Conservation (phyloP, 2,329 filamentous ascomycete genomes). For the Fusarium praegraminearum region DNA sequence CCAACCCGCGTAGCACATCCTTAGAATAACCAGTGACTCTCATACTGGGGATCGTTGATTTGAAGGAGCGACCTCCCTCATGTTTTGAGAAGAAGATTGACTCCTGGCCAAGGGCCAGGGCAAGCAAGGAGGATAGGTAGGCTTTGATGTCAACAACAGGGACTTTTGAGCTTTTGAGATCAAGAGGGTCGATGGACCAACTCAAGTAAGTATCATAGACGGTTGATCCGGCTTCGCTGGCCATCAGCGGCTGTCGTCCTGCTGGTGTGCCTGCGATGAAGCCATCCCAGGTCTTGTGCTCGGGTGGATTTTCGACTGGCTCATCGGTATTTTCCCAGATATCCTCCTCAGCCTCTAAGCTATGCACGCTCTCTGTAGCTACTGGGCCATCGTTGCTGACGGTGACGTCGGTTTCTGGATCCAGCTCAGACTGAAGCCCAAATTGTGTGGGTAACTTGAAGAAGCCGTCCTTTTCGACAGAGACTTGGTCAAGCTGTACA, state of each 20-base stretch:
- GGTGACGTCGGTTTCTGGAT: constrained; percentile 18
- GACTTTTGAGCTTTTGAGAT: constrained; percentile 54
- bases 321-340: constrained; percentile 62
- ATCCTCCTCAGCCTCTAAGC: constrained; percentile 39
- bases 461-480: constrained; percentile 49
- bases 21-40: constrained; percentile 69
- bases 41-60: constrained; percentile 58
- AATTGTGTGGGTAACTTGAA: constrained; percentile 46
- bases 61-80: constrained; percentile 64
- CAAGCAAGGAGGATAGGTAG: constrained; percentile 70
- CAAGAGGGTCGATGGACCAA: constrained; percentile 56
- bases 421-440: constrained; percentile 17
- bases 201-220: constrained; percentile 74
- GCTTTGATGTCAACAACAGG: constrained; percentile 61
- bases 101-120: constrained; percentile 76
- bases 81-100: constrained; percentile 78
- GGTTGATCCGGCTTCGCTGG: constrained; percentile 75
- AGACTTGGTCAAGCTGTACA: constrained; percentile 37
- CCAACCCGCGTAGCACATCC: constrained; percentile 60
- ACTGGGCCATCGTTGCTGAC: constrained; percentile 13
- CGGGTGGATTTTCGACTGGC: constrained; percentile 48
- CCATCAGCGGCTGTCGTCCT: constrained; percentile 62
- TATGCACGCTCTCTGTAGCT: constrained; percentile 8
- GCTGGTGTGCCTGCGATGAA: constrained; percentile 63
- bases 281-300: constrained; percentile 76